Conservation (phyloP, 352 stramenopile species). For the Phytophthora cactorum region DNA sequence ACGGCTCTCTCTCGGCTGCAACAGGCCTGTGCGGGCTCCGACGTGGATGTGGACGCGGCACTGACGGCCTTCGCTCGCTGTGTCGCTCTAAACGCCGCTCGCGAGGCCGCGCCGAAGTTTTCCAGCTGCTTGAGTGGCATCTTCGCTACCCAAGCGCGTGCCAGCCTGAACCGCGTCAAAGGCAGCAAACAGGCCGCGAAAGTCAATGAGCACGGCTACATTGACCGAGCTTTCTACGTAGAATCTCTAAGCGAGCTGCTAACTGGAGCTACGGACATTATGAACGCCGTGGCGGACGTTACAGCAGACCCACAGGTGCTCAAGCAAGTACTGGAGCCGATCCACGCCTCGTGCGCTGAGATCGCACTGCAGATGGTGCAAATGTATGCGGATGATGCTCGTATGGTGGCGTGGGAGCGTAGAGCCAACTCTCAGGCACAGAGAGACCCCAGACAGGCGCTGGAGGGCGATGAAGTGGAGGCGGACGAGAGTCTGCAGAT, state of each 20-base stretch:
- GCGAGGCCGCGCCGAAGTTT: slow-evolving; percentile 41
- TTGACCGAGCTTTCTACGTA: slow-evolving; percentile 84
- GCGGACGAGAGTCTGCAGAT: slow-evolving; percentile 89
- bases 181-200: slow-evolving; percentile 57
- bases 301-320: slow-evolving; percentile 45
- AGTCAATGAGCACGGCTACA: slow-evolving; percentile 85
- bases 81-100: slow-evolving; percentile 43
- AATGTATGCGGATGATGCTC: slow-evolving; percentile 74
- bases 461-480: slow-evolving; percentile 44
- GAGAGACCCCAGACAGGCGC: slow-evolving; percentile 37
- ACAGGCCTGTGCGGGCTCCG: slow-evolving; percentile 39
- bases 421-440: slow-evolving; percentile 64
- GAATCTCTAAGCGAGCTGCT: slow-evolving; percentile 75
- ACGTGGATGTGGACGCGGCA: slow-evolving; percentile 57
- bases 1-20: slow-evolving; percentile 53
- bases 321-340: slow-evolving; percentile 55
- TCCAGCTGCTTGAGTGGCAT: slow-evolving; percentile 51
- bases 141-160: slow-evolving; percentile 60
- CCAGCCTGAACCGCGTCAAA: slow-evolving; percentile 59
- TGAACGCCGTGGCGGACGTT: slow-evolving; percentile 81
- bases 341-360: slow-evolving; percentile 63
- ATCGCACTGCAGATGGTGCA: slow-evolving; percentile 72
- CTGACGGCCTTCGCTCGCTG: slow-evolving; percentile 65
- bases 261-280: slow-evolving; percentile 74
- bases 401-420: slow-evolving; percentile 82